A percentile compares a stretch with the other conserved stretches of the same genome.
phyloP scores from a whole-genome alignment of 129 eudicot species.

The Tagetes patula region DNA sequence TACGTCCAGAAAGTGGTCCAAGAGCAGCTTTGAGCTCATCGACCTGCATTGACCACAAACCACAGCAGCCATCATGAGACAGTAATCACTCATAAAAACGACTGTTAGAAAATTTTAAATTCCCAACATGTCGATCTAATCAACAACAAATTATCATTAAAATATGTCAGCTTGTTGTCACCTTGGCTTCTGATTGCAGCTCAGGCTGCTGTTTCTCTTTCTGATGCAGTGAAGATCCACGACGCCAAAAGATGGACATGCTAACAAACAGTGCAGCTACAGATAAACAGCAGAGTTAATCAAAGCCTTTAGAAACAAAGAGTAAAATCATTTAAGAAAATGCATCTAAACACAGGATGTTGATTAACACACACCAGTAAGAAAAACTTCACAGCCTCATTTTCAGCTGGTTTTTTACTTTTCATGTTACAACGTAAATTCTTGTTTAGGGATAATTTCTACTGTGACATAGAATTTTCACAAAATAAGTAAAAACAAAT shows the following conservation, averaged over 20 bases:
- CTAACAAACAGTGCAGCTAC: conserved; percentile 15
- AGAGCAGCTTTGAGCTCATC: conserved; percentile 61
- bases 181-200: conserved; percentile 55
- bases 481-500: neutral
- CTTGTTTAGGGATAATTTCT: neutral
- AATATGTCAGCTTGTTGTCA: conserved; percentile 9
- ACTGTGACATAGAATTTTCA: neutral
- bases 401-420: neutral
- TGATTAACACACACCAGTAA: neutral
- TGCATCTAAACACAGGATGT: neutral
- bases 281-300: neutral
- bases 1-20: conserved; percentile 74
- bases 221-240: conserved; percentile 44
- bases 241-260: conserved; percentile 65
- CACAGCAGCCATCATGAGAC: conserved; percentile 2
- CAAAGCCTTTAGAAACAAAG: neutral
- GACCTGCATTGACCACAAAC: conserved; percentile 43
- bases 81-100: neutral
- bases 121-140: neutral
- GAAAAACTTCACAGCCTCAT: neutral
- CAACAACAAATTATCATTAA: neutral
- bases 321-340: neutral
- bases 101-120: neutral
- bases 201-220: conserved; percentile 47
- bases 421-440: neutral